A percentile compares a stretch with the other conserved stretches of the same genome.
Evolutionary conservation across 1,284 basidiomycete species (phyloP).

Genomic region (Pyrrhoderma lamaoense): DNA sequence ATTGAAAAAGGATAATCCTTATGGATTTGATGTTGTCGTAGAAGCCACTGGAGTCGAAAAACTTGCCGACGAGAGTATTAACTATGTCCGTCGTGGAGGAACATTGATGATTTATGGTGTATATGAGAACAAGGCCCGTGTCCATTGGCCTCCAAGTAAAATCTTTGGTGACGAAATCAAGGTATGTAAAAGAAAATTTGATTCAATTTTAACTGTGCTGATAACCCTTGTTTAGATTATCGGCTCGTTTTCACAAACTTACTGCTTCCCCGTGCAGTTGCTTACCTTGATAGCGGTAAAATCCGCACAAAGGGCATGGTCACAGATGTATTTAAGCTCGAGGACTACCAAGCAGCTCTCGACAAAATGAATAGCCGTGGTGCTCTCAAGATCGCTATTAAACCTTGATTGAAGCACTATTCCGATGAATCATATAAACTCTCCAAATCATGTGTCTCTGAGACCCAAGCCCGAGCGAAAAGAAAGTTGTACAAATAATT

Average conservation of each 20-base stretch:
- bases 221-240: slow-evolving; percentile 45
- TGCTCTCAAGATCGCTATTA: slow-evolving; percentile 65
- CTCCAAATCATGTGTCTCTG: too few species aligned
- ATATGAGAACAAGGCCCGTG: slow-evolving; percentile 66
- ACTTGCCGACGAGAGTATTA: slow-evolving; percentile 72
- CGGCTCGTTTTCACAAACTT: slow-evolving; percentile 52
- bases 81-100: slow-evolving; percentile 77
- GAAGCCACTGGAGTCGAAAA: slow-evolving; percentile 83
- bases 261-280: slow-evolving; percentile 57
- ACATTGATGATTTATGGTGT: slow-evolving; percentile 70
- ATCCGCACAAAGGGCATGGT: slow-evolving; percentile 59
- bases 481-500: too few species aligned
- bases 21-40: slow-evolving; percentile 83
- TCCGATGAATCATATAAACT: too few species aligned
- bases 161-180: slow-evolving; percentile 84
- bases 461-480: too few species aligned
- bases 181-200: slow-evolving; percentile 30
- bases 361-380: slow-evolving; percentile 76
- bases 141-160: slow-evolving; percentile 78
- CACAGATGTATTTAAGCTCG: slow-evolving; percentile 68
- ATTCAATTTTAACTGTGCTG: slow-evolving; percentile 4
- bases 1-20: slow-evolving; percentile 71
- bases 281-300: slow-evolving; percentile 54
- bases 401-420: slow-evolving; percentile 28
- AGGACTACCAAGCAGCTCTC: slow-evolving; percentile 73